Evolutionary conservation across 2,329 filamentous ascomycete species (phyloP).

Genomic region (Aspergillus melleus): DNA sequence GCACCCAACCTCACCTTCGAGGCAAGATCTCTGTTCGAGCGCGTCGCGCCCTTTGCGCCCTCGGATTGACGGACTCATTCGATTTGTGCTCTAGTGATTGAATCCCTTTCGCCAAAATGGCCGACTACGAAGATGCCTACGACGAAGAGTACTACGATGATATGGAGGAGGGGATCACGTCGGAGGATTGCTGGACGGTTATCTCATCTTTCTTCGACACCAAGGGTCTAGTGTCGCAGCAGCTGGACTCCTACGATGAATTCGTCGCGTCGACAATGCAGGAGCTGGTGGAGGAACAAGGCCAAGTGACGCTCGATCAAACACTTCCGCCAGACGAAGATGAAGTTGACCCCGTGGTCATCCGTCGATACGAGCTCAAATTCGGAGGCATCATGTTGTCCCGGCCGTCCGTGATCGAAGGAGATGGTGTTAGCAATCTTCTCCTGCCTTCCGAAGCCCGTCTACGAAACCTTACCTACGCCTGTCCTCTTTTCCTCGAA

Average conservation of each 20-base stretch:
- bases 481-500: slow-evolving; percentile 84
- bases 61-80: slow-evolving; percentile 5
- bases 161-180: slow-evolving; percentile 74
- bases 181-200: slow-evolving; percentile 97
- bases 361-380: slow-evolving; percentile 92
- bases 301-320: slow-evolving; percentile 88
- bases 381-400: slow-evolving; percentile 89
- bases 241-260: slow-evolving; percentile 97
- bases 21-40: slow-evolving; percentile 23
- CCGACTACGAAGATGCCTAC: slow-evolving; percentile 63
- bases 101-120: slow-evolving; percentile 44
- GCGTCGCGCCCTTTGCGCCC: slow-evolving; percentile 29
- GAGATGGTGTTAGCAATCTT: slow-evolving; percentile 81
- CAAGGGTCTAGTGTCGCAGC: slow-evolving; percentile 94
- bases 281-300: slow-evolving; percentile 89
- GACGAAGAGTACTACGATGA: slow-evolving; percentile 69
- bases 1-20: slow-evolving; percentile 12
- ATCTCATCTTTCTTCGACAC: slow-evolving; percentile 96
- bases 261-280: slow-evolving; percentile 94
- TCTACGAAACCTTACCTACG: slow-evolving; percentile 92
- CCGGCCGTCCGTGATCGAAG: slow-evolving; percentile 87
- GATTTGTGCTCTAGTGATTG: slow-evolving; percentile 9
- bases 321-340: slow-evolving; percentile 75
- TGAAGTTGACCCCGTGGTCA: slow-evolving; percentile 72
- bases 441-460: slow-evolving; percentile 94